Conservation (phyloP, 139 green algal species). For the Chloropicon primus region DNA sequence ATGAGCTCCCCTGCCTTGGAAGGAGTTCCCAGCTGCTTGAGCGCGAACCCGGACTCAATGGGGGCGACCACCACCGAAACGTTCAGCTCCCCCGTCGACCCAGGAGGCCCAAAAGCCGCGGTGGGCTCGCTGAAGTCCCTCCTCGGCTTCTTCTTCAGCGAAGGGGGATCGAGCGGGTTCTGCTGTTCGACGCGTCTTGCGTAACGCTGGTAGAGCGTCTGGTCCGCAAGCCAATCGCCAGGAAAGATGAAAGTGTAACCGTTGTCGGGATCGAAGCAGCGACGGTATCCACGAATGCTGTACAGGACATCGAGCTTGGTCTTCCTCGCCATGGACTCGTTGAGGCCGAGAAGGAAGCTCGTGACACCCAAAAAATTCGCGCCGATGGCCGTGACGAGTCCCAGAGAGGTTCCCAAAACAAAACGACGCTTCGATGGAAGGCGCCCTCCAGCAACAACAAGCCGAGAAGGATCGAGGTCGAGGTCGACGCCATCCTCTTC, state of each 20-base stretch:
- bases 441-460: too few relatives aligned
- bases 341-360: conserved; percentile 48
- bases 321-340: conserved; percentile 32
- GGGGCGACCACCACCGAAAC: conserved; percentile 73
- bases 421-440: background rate
- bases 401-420: background rate
- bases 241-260: conserved; percentile 78
- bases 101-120: conserved; percentile 67
- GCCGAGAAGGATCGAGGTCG: too few relatives aligned
- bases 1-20: conserved; percentile 5
- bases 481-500: too few relatives aligned
- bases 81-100: conserved; percentile 76
- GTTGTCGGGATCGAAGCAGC: conserved; percentile 52
- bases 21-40: conserved; percentile 36
- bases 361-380: conserved; percentile 73
- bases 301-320: conserved; percentile 55
- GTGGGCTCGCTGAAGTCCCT: conserved; percentile 40
- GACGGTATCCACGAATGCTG: conserved; percentile 54
- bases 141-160: conserved; percentile 5
- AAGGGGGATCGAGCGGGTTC: conserved; percentile 43
- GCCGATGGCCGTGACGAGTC: conserved; percentile 39
- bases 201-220: conserved; percentile 49
- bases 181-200: conserved; percentile 48
- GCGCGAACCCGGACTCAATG: conserved; percentile 55
- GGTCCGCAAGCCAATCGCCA: conserved; percentile 66